Percentiles rank a stretch among this genome's conserved stretches.
These are phyloP conservation scores for Nakaseomyces uthaithaninus DNA, from an alignment of 1,139 yeast genomes.

Conservation along the genomic window DNA sequence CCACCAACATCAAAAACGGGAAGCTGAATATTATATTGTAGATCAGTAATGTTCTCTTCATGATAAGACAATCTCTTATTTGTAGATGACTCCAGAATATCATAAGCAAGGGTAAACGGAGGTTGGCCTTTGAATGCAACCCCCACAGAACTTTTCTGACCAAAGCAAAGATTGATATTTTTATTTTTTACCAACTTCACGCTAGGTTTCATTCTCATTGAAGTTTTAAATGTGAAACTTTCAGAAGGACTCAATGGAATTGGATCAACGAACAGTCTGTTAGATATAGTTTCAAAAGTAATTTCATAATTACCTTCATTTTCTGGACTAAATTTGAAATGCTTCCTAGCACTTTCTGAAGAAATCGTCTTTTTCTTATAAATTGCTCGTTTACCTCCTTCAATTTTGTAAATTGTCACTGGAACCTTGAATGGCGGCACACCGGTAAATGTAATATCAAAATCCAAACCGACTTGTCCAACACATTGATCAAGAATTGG, in stretches of 20 bases:
- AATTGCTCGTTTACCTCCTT: conserved; percentile 31
- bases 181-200: conserved; percentile 31
- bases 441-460: conserved; percentile 60
- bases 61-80: conserved; percentile 38
- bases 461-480: conserved; percentile 81
- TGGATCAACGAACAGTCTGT: conserved; percentile 43
- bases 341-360: conserved; percentile 39
- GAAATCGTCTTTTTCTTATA: conserved; percentile 34
- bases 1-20: conserved; percentile 61
- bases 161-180: conserved; percentile 38
- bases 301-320: conserved; percentile 75
- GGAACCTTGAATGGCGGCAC: conserved; percentile 70
- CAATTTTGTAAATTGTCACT: conserved; percentile 51
- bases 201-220: conserved; percentile 40
- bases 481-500: conserved; percentile 80
- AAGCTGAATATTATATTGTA: conserved; percentile 39
- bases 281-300: conserved; percentile 52
- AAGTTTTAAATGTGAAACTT: conserved; percentile 34
- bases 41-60: conserved; percentile 39
- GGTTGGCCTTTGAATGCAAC: conserved; percentile 64
- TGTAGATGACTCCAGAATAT: conserved; percentile 47
- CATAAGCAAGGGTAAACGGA: conserved; percentile 68
- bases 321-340: conserved; percentile 66
- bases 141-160: conserved; percentile 42
- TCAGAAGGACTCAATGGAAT: conserved; percentile 29